phyloP scores from a whole-genome alignment of 352 stramenopile genomes.

The Aphanomyces stellatus region DNA sequence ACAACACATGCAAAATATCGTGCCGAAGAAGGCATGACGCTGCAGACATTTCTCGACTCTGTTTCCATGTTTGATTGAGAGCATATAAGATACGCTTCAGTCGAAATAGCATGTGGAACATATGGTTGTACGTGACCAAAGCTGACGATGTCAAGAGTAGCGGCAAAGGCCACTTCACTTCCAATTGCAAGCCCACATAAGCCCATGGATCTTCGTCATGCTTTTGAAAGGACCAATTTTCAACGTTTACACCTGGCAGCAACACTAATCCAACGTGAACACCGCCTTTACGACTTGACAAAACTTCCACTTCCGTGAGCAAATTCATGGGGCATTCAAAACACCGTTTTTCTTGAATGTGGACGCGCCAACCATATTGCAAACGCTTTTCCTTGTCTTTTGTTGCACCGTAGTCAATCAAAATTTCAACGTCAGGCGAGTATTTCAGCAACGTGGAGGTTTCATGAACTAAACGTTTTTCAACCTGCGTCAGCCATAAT shows the following conservation, averaged over 20 bases:
- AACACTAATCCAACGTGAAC: neutral
- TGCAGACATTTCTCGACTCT: conserved; percentile 19
- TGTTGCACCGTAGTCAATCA: neutral
- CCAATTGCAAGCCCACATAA: conserved; percentile 37
- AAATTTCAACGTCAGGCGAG: neutral
- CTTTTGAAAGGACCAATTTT: neutral
- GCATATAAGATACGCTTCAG: conserved; percentile 62
- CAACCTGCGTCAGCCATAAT: too few relatives aligned
- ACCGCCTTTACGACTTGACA: neutral
- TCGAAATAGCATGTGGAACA: conserved; percentile 76
- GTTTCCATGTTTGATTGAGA: conserved; percentile 60
- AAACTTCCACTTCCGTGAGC: neutral
- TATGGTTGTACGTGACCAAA: conserved; percentile 46
- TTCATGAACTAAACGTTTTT: neutral
- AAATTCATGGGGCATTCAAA: neutral
- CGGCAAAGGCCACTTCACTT: conserved; percentile 57
- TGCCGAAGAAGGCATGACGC: conserved; percentile 32
- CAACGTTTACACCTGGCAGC: neutral
- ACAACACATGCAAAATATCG: conserved; percentile 70
- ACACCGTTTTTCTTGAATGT: neutral
- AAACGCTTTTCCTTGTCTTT: neutral
- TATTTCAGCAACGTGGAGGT: neutral
- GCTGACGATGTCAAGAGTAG: conserved; percentile 47
- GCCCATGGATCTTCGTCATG: conserved; percentile 29
- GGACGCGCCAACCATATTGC: neutral